Conservation (phyloP, 352 stramenopile genomes). For the Pythium rhizo-oryzae region DNA sequence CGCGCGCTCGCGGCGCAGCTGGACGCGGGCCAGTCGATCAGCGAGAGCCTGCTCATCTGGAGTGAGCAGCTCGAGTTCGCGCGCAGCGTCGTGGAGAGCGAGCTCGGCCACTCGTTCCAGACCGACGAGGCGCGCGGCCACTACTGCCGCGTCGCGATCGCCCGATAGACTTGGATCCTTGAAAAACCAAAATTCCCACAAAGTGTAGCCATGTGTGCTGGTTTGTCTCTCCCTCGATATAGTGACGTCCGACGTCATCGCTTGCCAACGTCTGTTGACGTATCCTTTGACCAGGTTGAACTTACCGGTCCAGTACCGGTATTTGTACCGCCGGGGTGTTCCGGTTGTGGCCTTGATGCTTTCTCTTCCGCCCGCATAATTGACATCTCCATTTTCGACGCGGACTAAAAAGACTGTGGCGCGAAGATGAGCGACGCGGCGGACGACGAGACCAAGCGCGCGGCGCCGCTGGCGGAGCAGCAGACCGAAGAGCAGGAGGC, state of each 20-base stretch:
- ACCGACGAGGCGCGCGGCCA: conserved; percentile 21
- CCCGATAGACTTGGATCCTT: too few relatives aligned
- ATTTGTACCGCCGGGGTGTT: background rate
- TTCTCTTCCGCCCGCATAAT: background rate
- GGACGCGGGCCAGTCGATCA: background rate
- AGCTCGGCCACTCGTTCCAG: conserved; percentile 18
- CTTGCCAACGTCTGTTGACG: conserved; percentile 38
- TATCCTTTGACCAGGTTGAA: conserved; percentile 23
- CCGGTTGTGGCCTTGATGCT: background rate
- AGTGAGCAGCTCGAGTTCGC: conserved; percentile 33
- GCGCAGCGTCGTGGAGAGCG: conserved; percentile 17
- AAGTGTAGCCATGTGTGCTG: conserved; percentile 24
- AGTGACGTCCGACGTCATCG: conserved; percentile 3
- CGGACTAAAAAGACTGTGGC: too few relatives aligned
- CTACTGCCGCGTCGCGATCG: conserved; percentile 28
- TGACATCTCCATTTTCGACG: background rate
- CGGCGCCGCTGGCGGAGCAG: background rate
- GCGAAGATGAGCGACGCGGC: conserved; percentile 11
- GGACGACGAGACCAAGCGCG: conserved; percentile 36
- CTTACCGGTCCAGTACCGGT: conserved; percentile 31
- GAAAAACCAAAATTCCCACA: too few relatives aligned
- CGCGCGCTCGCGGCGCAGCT: conserved; percentile 13
- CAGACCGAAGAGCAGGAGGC: conserved; percentile 43
- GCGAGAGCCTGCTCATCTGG: conserved; percentile 33
- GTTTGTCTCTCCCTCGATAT: too few relatives aligned